Conservation (phyloP, 352 stramenopile species). For the Pythium utonaiense region DNA sequence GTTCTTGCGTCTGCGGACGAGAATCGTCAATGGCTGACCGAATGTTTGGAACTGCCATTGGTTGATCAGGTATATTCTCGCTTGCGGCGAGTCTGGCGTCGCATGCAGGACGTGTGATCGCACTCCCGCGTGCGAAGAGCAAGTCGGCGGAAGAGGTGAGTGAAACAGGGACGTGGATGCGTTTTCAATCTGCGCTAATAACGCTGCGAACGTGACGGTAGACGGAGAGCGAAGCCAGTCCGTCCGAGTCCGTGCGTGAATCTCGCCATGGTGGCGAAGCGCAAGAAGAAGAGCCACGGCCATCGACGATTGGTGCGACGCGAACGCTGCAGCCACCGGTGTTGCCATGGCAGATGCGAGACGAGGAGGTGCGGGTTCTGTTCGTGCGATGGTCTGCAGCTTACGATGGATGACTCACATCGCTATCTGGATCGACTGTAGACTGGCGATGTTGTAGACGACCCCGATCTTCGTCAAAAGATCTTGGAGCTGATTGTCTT, state of each 20-base stretch:
- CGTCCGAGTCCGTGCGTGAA: conserved; percentile 3
- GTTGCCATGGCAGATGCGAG: conserved; percentile 48
- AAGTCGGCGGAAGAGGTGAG: neutral
- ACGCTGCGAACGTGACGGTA: neutral
- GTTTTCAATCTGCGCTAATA: neutral
- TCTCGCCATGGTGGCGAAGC: neutral
- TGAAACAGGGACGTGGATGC: neutral
- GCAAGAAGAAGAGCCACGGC: neutral
- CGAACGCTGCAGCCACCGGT: conserved; percentile 10
- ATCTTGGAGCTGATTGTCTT: conserved; percentile 63
- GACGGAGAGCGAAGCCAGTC: conserved; percentile 26
- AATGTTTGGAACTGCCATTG: too few relatives aligned
- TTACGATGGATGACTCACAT: too few relatives aligned
- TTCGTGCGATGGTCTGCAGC: too few relatives aligned
- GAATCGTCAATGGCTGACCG: neutral
- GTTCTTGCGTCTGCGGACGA: neutral
- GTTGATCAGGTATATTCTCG: conserved; percentile 13
- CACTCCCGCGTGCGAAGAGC: conserved; percentile 8
- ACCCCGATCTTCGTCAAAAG: conserved; percentile 37
- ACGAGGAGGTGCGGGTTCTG: conserved; percentile 15
- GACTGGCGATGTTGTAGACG: conserved; percentile 34
- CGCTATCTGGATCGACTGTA: too few relatives aligned
- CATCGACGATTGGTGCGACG: conserved; percentile 4
- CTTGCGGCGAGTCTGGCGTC: conserved; percentile 17
- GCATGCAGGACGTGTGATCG: conserved; percentile 13